Evolutionary conservation across 805 yeast species (phyloP).

Genomic region (Candida coleopterorum): DNA sequence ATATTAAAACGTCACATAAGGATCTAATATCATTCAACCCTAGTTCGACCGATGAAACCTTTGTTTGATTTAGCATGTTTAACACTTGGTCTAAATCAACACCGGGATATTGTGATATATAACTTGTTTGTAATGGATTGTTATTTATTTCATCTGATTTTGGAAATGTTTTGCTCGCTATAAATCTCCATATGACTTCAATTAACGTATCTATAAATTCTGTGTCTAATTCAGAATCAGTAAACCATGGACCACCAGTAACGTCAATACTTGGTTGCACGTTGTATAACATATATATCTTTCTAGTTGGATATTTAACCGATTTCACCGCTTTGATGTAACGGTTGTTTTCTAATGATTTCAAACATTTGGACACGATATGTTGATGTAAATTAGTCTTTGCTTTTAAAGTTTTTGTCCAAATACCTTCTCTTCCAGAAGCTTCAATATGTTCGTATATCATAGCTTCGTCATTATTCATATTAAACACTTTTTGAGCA

Average conservation of each 20-base stretch:
- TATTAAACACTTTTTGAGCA: conserved; percentile 69
- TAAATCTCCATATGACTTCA: conserved; percentile 83
- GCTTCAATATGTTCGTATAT: conserved; percentile 90
- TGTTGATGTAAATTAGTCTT: conserved; percentile 88
- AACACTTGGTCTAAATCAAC: conserved; percentile 72
- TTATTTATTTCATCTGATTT: conserved; percentile 29
- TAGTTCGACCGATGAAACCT: conserved; percentile 79
- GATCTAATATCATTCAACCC: conserved; percentile 69
- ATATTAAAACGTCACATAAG: conserved; percentile 81
- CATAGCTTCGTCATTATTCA: conserved; percentile 86
- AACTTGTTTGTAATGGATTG: conserved; percentile 44
- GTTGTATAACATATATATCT: conserved; percentile 91
- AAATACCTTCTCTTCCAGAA: conserved; percentile 90
- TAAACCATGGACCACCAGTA: conserved; percentile 99
- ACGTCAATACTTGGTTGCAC: conserved; percentile 92
- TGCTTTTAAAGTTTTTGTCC: conserved; percentile 90
- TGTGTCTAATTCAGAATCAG: conserved; percentile 89
- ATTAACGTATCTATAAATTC: conserved; percentile 85
- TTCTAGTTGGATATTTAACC: conserved; percentile 89
- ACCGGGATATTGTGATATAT: conserved; percentile 56
- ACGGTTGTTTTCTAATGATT: conserved; percentile 72
- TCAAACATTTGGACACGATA: conserved; percentile 79
- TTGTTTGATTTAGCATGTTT: conserved; percentile 65
- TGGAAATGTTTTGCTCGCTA: conserved; percentile 74
- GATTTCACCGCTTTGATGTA: conserved; percentile 86